A percentile compares a stretch with the other conserved stretches of the same genome.
phyloP scores from a whole-genome alignment of 139 green algal genomes.

The Monoraphidium neglectum region DNA sequence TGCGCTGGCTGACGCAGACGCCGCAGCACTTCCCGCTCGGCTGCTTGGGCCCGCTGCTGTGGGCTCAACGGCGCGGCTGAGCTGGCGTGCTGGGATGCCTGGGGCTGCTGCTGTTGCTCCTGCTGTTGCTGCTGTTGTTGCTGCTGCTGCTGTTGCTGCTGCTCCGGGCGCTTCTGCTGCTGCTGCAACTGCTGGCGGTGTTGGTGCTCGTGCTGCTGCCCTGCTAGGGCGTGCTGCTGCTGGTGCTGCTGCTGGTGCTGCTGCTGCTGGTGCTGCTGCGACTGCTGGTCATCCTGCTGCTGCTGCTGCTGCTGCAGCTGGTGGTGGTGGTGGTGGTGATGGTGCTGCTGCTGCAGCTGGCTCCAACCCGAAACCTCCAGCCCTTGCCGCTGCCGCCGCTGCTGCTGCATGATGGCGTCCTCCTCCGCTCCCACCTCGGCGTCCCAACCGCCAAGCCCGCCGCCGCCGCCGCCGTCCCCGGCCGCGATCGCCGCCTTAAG shows the following conservation, averaged over 20 bases:
- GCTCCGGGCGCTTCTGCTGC: neutral
- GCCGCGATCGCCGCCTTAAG: neutral
- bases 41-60: too few relatives aligned
- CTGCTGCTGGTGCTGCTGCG: neutral
- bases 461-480: too few relatives aligned
- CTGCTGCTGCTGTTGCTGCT: conserved; percentile 2
- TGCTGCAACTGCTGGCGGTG: neutral
- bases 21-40: too few relatives aligned
- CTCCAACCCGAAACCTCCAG: too few relatives aligned
- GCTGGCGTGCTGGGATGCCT: neutral
- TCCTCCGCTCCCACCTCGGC: neutral
- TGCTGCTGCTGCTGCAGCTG: neutral
- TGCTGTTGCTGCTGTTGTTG: conserved; percentile 12
- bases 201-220: neutral
- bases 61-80: too few relatives aligned
- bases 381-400: neutral
- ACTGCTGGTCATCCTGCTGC: neutral
- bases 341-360: too few relatives aligned
- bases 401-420: neutral
- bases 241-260: too few relatives aligned
- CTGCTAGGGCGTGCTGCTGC: neutral
- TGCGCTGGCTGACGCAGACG: too few relatives aligned
- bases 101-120: neutral
- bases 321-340: neutral
- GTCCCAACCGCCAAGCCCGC: too few relatives aligned